Evolutionary conservation across 1,284 basidiomycete genomes (phyloP).

Genomic region (Takashimella tepidaria): DNA sequence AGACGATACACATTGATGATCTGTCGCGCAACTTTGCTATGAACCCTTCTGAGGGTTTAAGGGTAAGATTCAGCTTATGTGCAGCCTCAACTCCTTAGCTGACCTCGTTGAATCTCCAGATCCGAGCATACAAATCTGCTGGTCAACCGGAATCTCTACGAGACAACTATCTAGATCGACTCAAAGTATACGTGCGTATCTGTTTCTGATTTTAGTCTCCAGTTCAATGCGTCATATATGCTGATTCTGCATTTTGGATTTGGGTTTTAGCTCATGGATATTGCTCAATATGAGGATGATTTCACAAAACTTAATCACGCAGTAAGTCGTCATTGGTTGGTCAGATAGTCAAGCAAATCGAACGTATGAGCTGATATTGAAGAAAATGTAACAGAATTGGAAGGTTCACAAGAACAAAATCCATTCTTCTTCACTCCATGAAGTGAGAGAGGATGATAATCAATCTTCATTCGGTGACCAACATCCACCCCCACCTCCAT

Average conservation of each 20-base stretch:
- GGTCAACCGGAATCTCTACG: slow-evolving; percentile 56
- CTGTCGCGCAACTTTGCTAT: slow-evolving; percentile 81
- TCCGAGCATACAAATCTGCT: slow-evolving; percentile 71
- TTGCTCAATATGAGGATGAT: slow-evolving; percentile 33
- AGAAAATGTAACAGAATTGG: slow-evolving; percentile 17
- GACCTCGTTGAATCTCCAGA: slow-evolving; percentile 39
- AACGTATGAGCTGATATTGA: neutral
- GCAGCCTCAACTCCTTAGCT: neutral
- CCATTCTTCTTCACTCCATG: too few relatives aligned
- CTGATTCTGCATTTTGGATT: neutral
- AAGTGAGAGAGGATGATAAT: too few relatives aligned
- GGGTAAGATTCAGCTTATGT: slow-evolving; percentile 38
- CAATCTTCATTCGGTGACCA: too few relatives aligned
- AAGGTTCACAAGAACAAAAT: slow-evolving; percentile 17
- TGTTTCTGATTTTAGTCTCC: neutral
- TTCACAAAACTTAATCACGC: slow-evolving; percentile 36
- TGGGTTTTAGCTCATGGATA: slow-evolving; percentile 24
- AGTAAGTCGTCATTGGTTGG: too few relatives aligned
- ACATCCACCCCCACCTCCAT: too few relatives aligned
- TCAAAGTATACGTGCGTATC: slow-evolving; percentile 55
- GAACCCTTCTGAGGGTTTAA: slow-evolving; percentile 76
- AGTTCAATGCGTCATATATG: neutral
- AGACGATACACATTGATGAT: slow-evolving; percentile 82
- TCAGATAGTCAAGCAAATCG: too few relatives aligned
- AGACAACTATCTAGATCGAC: slow-evolving; percentile 63